These are phyloP conservation scores for Epichloe sylvatica DNA, from an alignment of 2,329 filamentous ascomycete species.

Conservation along the genomic window DNA sequence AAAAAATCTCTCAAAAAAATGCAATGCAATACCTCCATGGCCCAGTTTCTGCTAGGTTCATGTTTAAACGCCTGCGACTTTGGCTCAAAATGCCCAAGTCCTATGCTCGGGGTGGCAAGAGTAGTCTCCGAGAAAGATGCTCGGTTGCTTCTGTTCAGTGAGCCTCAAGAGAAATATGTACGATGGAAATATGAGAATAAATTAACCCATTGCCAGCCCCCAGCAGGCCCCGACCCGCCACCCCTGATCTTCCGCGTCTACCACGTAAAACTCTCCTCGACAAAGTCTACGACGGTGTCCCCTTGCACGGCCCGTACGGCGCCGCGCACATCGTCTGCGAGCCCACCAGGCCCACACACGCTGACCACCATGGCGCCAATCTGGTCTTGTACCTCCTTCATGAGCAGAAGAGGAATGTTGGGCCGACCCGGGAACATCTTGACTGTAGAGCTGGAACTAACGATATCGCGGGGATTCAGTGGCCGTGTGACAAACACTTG, in stretches of 20 bases:
- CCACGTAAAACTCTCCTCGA: slow-evolving; percentile 66
- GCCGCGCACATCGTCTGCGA: slow-evolving; percentile 62
- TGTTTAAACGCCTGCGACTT: not conserved
- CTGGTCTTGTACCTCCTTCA: slow-evolving; percentile 68
- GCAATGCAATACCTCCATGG: not conserved
- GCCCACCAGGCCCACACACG: slow-evolving; percentile 60
- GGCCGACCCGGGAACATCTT: slow-evolving; percentile 88
- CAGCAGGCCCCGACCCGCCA: too few species aligned
- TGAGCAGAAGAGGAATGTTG: slow-evolving; percentile 64
- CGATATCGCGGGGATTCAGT: slow-evolving; percentile 67
- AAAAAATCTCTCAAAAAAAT: too few species aligned
- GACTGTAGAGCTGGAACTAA: slow-evolving; percentile 62
- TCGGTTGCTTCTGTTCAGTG: not conserved
- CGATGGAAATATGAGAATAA: not conserved
- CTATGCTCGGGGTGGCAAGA: not conserved
- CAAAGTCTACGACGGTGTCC: slow-evolving; percentile 53
- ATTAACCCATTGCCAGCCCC: not conserved
- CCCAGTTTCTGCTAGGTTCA: not conserved
- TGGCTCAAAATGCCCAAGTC: not conserved
- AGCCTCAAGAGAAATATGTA: not conserved
- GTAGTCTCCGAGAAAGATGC: not conserved
- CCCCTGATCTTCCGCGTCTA: slow-evolving; percentile 15
- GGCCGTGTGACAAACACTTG: slow-evolving; percentile 85
- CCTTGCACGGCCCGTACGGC: slow-evolving; percentile 53
- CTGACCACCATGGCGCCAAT: slow-evolving; percentile 80